A percentile compares a stretch with the other conserved stretches of the same genome.
These are phyloP conservation scores for Aspergillus viridinutans DNA, from an alignment of 2,329 filamentous ascomycete species.

Conservation along the genomic window DNA sequence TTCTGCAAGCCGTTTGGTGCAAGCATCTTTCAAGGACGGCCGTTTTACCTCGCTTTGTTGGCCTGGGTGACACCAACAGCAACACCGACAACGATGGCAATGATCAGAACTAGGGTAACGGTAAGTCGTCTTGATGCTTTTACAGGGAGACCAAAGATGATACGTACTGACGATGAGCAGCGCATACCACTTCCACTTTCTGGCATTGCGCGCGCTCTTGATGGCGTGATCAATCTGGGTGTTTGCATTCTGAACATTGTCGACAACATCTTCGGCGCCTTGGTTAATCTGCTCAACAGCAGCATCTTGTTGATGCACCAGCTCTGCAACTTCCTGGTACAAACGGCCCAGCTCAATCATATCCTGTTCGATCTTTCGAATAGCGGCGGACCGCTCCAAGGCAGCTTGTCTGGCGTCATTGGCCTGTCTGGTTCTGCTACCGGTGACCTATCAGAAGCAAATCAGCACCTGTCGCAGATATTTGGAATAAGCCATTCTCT, in stretches of 20 bases:
- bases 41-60: constrained; percentile 16
- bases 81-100: constrained; percentile 51
- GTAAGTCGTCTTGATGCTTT: constrained; percentile 6
- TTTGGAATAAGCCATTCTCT: neutral
- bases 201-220: constrained; percentile 70
- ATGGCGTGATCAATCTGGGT: constrained; percentile 78
- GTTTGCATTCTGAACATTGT: constrained; percentile 81
- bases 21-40: neutral
- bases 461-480: neutral
- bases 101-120: constrained; percentile 46
- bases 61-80: constrained; percentile 44
- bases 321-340: constrained; percentile 82
- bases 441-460: constrained; percentile 24
- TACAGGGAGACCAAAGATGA: constrained; percentile 1
- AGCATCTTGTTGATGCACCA: constrained; percentile 82
- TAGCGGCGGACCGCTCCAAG: constrained; percentile 75
- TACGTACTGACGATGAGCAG: constrained; percentile 65
- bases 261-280: constrained; percentile 78
- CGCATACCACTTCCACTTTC: constrained; percentile 97
- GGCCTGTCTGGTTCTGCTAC: constrained; percentile 63
- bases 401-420: constrained; percentile 75
- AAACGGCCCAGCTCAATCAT: constrained; percentile 83
- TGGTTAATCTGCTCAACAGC: constrained; percentile 76
- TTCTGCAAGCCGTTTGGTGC: neutral
- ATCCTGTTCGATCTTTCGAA: constrained; percentile 87